Conservation (phyloP, 805 yeast genomes). For the Candida cerambycidarum region DNA sequence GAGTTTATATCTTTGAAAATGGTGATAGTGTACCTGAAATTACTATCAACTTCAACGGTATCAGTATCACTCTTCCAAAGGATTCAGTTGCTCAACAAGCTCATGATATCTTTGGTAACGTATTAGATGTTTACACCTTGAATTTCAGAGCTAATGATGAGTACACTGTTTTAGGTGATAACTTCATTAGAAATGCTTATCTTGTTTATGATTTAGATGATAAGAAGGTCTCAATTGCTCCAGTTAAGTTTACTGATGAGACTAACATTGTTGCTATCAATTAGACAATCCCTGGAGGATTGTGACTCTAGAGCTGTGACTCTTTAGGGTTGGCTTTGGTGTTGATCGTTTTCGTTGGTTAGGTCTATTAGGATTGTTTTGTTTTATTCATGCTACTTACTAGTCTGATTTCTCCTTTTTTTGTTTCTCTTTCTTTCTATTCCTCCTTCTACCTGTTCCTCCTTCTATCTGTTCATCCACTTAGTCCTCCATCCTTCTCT, state of each 20-base stretch:
- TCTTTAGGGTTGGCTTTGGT: too few species aligned
- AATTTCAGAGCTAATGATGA: neutral
- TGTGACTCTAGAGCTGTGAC: too few species aligned
- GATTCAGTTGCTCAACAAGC: neutral
- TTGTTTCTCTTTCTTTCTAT: too few species aligned
- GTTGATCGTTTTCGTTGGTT: too few species aligned
- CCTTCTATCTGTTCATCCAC: too few species aligned
- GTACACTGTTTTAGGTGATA: conserved; percentile 52
- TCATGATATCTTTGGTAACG: neutral
- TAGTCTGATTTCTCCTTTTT: too few species aligned
- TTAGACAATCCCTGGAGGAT: too few species aligned
- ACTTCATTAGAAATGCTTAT: conserved; percentile 61
- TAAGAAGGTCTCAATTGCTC: conserved; percentile 52
- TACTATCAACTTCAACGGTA: conserved; percentile 13
- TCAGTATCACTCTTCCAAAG: conserved; percentile 12
- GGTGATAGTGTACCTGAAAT: conserved; percentile 3
- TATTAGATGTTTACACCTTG: neutral
- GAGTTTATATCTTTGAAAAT: neutral
- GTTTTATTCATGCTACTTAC: neutral
- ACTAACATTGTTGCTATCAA: conserved; percentile 31
- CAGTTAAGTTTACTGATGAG: conserved; percentile 24
- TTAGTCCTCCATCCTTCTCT: too few species aligned
- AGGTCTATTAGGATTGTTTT: too few species aligned
- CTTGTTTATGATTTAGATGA: conserved; percentile 63
- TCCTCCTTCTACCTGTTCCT: too few species aligned